These are phyloP conservation scores for Pseudonitzschia multiseries DNA, from an alignment of 108 stramenopile genomes.

Conservation along the genomic window DNA sequence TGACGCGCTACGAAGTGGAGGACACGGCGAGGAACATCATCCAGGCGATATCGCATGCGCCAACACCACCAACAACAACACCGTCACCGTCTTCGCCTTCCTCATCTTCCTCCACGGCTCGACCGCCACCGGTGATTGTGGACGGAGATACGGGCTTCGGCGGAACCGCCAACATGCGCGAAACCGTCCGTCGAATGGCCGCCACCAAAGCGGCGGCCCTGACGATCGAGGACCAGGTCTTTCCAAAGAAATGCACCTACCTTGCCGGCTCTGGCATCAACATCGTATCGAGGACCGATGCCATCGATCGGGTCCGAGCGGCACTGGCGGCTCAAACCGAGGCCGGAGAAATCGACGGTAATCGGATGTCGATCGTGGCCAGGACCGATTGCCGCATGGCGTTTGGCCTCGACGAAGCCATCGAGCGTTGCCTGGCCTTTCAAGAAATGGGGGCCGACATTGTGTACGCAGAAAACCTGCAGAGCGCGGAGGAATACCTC, in stretches of 20 bases:
- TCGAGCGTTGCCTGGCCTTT: conserved; percentile 52
- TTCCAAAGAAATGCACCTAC: conserved; percentile 62
- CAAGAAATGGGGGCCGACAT: conserved; percentile 57
- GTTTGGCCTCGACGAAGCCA: conserved; percentile 53
- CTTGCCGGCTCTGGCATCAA: conserved; percentile 39
- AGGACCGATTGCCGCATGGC: conserved; percentile 59
- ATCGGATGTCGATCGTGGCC: conserved; percentile 44
- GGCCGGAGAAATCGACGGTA: conserved; percentile 27
- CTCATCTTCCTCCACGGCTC: not conserved
- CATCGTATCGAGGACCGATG: conserved; percentile 35
- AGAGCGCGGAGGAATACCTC: conserved; percentile 47
- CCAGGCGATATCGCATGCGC: conserved; percentile 13
- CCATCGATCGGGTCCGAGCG: conserved; percentile 35
- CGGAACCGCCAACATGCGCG: conserved; percentile 52
- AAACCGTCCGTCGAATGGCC: conserved; percentile 49
- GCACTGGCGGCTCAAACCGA: conserved; percentile 48
- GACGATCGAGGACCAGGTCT: conserved; percentile 62
- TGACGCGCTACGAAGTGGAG: conserved; percentile 50
- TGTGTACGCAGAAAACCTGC: conserved; percentile 61
- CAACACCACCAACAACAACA: too few species aligned
- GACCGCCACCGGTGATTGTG: conserved; percentile 38
- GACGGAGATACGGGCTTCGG: conserved; percentile 69
- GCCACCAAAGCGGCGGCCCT: conserved; percentile 50
- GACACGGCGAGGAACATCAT: conserved; percentile 36
- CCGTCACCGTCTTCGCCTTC: too few species aligned